Evolutionary conservation across 768 basidiomycete species (phyloP), one percentile per base, ranked within the genome.

Genomic region (Hortiboletus flavorubellus): DNA sequence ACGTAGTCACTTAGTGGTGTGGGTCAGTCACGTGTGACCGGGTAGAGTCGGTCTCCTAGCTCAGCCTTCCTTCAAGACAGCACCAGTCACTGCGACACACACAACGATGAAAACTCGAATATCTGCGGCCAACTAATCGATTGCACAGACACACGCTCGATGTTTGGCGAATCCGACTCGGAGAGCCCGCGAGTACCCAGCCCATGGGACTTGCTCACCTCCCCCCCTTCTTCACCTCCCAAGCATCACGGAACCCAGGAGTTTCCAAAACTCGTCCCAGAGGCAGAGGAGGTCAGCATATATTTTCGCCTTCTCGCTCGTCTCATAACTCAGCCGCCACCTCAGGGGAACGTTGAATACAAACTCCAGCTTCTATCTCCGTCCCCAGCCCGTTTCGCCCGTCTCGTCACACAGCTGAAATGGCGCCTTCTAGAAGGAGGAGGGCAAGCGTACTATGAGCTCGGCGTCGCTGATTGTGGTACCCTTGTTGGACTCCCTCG

Each of bases 371-470:
- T 96, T 21, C 80, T 93, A 39, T 78, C 84, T 46, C 91, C 93
- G 0, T 79, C 89, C 14, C 82, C 84, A 0, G 78, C 83, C 5
- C 89, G 91, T 45, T 91, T 92, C 61, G 80, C 82, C 4, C 83
- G 87, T 56, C 86, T 98, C 21, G 90, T 93, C 52, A 98, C 95
- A 0, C 95, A 98, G 73, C 83, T 97, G 72, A 94, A 96, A 66
- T 98, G 96, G 94, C 83, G 95, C 3, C 79, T 94, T 9, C 81
- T 90, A 46, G 88, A 93, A 67, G 92, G 92, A 15, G 84, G 87
- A 2, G 90, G 90, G 1, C 84, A 86, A 64, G 91, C 91, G 0
- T 86, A 89, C 67, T 93, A 93, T 58, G 91, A 93, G 58, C 78
- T 87, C 11, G 84, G 84, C 1, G 88, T 98, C 1, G 86, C 89